Evolutionary conservation across 2,329 filamentous ascomycete species (phyloP), one percentile per base, ranked within the genome.

Genomic region (Microascus cirrosus): DNA sequence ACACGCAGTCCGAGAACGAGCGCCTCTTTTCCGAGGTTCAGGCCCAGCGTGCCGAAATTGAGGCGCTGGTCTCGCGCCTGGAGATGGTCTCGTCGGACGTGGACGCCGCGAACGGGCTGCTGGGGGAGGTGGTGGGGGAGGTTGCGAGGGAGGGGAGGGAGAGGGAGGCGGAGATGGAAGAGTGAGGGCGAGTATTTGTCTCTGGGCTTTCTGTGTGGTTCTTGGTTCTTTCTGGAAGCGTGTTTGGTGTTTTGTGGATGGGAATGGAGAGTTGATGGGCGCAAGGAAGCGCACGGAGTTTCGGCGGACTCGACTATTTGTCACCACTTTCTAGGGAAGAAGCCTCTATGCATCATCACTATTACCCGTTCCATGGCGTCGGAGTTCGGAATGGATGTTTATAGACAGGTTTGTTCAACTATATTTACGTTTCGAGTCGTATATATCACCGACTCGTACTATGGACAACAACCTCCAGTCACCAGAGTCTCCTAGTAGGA

Each of bases 1-100:
- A 79, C 24, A 74, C 74, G 51, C 80, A 84, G 66, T 73, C 76
- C 18, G 75, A 79, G 63, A 86, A 86, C 65, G 77, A 78, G 15
- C 71, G 69, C 6, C 69, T 85, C 20, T 78, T 76, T 59, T 74
- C 75, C 51, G 75, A 77, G 57, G 72, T 86, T 13, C 68, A 70
- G 55, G 69, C 66, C 48, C 83, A 86, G 72, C 74, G 80, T 60
- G 70, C 69, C 1, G 82, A 85, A 69, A 77, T 83, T 39, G 77
- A 76, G 57, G 68, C 67, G 22, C 69, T 86, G 48, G 68, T 84
- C 24, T 69, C 63, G 2, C 67, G 70, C 13, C 72, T 84, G 13
- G 81, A 84, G 64, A 71, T 69, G 32, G 73, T 76, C 7, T 73
- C 83, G 34, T 73, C 71, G 50, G 83, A 86, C 65, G 72, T 85